Percentiles rank a stretch among this genome's conserved stretches.
Evolutionary conservation across 1,139 yeast genomes (phyloP).

Genomic region (Dujonia santamariae): DNA sequence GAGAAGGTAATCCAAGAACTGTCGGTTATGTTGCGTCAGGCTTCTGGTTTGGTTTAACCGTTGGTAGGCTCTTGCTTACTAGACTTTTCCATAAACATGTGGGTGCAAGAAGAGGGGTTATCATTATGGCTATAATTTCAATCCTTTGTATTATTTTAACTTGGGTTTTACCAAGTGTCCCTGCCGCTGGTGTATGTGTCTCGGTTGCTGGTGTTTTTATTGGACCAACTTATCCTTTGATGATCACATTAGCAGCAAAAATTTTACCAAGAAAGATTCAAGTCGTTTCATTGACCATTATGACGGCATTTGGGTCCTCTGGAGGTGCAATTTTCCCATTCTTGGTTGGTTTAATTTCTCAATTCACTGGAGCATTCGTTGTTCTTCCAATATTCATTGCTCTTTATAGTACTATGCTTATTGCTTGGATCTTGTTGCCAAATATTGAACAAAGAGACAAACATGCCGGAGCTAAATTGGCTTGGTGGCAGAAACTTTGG

Average conservation of each 20-base stretch:
- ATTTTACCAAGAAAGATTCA: constrained; percentile 54
- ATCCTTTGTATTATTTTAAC: constrained; percentile 35
- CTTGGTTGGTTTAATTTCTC: constrained; percentile 52
- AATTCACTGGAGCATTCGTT: constrained; percentile 50
- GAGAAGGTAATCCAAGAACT: constrained; percentile 42
- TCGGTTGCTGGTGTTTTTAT: constrained; percentile 47
- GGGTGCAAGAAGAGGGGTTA: constrained; percentile 49
- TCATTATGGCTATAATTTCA: constrained; percentile 29
- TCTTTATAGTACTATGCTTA: constrained; percentile 33
- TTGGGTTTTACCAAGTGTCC: constrained; percentile 43
- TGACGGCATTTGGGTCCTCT: constrained; percentile 58
- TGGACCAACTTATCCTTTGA: constrained; percentile 56
- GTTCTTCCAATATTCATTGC: constrained; percentile 52
- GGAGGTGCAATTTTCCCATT: constrained; percentile 66
- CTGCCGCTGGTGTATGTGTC: constrained; percentile 44
- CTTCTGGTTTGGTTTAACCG: constrained; percentile 67
- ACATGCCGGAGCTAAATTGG: constrained; percentile 11
- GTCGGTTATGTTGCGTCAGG: constrained; percentile 70
- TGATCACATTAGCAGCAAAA: constrained; percentile 45
- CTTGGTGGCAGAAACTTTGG: constrained; percentile 22
- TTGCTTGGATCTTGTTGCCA: constrained; percentile 48
- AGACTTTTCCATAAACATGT: constrained; percentile 34
- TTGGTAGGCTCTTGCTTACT: constrained; percentile 54
- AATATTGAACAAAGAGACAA: constrained; percentile 23
- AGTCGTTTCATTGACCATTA: constrained; percentile 50